Evolutionary conservation across 805 yeast species (phyloP), one percentile per base, ranked within the genome.

Genomic region (Wickerhamiella bombiphila): DNA sequence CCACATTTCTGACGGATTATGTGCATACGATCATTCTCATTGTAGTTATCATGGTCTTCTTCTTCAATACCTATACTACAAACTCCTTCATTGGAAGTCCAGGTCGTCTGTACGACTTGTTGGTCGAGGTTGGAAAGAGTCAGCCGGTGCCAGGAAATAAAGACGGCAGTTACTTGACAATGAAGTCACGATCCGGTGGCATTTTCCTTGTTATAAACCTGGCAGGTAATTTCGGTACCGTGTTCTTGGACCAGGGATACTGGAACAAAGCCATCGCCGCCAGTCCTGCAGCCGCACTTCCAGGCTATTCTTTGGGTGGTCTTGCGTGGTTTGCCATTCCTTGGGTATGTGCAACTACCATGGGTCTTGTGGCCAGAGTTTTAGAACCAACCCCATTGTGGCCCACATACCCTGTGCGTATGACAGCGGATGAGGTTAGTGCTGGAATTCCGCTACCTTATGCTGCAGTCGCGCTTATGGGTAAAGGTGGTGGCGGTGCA

Each of bases 311-410:
- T 19, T 59, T 80, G 41, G 95, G 94, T 41, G 94, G 94, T 21
- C 57, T 85, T 32, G 79, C 88, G 0, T 85, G 95, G 94, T 78
- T 81, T 54, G 86, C 93, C 5, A 76, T 85, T 46, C 95, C 95
- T 34, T 77, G 76, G 65, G 68, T 80, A 40, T 69, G 74, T 36
- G 80, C 93, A 13, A 76, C 88, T 2, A 79, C 93, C 5, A 68
- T 82, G 79, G 94, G 95, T 9, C 61, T 83, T n/a, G 82, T 86
- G 16, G 81, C 81, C 37, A 59, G 80, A 40, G 77, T 82, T 38
- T 64, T 83, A 37, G 88, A 82, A 59, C 57, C 63, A 36, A 65
- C 72, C 22, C 77, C 83, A 19, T 52, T 66, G 3, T 82, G 85
- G 74, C 93, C 93, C 47, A 76, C 83, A 4, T 82, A 75, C 55